Evolutionary conservation across 2,329 filamentous ascomycete genomes (phyloP), one percentile per base, ranked within the genome.

Genomic region (Neofusicoccum sp.): DNA sequence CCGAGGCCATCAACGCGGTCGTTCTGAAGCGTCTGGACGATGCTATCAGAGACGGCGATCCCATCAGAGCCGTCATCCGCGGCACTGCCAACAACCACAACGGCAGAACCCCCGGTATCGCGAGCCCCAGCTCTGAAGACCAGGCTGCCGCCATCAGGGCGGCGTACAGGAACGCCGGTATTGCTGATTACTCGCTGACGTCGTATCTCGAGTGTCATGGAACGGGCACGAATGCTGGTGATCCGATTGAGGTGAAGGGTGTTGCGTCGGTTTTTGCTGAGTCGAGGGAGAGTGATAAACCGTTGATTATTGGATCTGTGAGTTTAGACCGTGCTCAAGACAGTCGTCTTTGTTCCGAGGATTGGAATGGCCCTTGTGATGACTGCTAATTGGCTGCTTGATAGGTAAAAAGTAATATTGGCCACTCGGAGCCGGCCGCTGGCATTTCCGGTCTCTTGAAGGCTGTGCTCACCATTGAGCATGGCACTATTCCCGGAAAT

Each of bases 171-270:
- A 72, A 73, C 2, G 72, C 73, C 6, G 66, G 66, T 4, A 63
- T 79, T n/a, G 14, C 43, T 28, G 67, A 71, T 16, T 68, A 68
- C 2, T 59, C 65, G 2, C 61, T 68, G 3, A 73, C 72, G 2
- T 69, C 65, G 0, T 79, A 76, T 61, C 70, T 79, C 31, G 79
- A 87, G 67, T 81, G 81, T 3, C 85, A 87, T 68, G 84, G 84
- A 16, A 86, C 84, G 0, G 84, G 84, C 6, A 87, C 62, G 2
- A 76, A 76, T 41, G 80, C 81, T 1, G 85, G 85, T 2, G 85
- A 87, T 64, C 83, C 84, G 0, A 79, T 82, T n/a, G 85, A 87
- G 65, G 81, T 81, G 1, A 74, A 71, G 9, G 83, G 81, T 3
- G 78, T 86, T 37, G 71, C 77, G 43, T 76, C 76, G 7, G 78